Conservation (phyloP, 768 basidiomycete species). For the Phaffia tasmanica region DNA sequence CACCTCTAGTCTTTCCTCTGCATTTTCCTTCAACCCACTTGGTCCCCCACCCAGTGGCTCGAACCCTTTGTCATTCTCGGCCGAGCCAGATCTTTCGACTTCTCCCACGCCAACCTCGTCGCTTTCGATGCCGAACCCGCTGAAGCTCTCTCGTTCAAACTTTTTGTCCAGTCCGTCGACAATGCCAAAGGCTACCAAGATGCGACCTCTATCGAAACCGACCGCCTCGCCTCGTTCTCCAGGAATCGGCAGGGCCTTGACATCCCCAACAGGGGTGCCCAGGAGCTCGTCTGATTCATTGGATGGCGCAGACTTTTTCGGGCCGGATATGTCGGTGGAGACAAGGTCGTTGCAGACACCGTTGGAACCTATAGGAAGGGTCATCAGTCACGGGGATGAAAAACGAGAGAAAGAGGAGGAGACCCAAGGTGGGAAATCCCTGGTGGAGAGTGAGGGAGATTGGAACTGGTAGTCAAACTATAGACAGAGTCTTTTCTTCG, state of each 20-base stretch:
- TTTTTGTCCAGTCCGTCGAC: background rate
- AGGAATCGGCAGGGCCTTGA: no score
- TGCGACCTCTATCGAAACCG: background rate
- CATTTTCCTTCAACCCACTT: background rate
- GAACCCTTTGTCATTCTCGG: background rate
- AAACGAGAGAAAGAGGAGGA: background rate
- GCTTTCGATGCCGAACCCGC: background rate
- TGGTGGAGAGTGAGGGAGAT: background rate
- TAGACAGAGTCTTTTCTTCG: background rate
- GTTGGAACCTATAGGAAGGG: slow-evolving; percentile 14
- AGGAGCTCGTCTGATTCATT: no score
- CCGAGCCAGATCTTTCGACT: background rate
- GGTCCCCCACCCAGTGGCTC: background rate
- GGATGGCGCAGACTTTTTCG: no score
- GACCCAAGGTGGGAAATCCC: background rate
- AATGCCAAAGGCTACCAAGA: slow-evolving; percentile 4
- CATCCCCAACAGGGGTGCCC: no score
- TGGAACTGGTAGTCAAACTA: slow-evolving; percentile 10
- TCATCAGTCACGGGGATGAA: slow-evolving; percentile 4
- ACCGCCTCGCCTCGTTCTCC: background rate
- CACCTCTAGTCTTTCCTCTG: slow-evolving; percentile 1
- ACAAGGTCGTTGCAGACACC: slow-evolving; percentile 3
- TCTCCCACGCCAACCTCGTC: background rate
- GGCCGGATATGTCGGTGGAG: background rate
- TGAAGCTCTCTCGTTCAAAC: no score